Evolutionary conservation across 768 basidiomycete species (phyloP).

Genomic region (Neoboletus magnificus): DNA sequence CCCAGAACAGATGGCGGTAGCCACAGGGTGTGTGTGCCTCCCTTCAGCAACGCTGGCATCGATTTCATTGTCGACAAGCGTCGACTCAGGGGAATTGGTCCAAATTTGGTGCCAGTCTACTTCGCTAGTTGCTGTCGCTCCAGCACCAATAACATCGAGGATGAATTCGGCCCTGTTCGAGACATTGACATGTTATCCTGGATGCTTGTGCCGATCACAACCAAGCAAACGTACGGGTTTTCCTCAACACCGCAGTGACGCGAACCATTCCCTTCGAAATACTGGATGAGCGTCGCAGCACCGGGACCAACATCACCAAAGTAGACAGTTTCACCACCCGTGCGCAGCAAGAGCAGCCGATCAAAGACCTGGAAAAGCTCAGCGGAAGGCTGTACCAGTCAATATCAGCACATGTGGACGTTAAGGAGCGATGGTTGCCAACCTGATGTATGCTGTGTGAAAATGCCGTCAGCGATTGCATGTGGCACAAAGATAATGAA

Average conservation of each 20-base stretch:
- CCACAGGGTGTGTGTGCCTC: slow-evolving; percentile 36
- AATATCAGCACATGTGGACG: neutral
- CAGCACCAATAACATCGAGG: slow-evolving; percentile 74
- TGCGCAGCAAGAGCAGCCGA: slow-evolving; percentile 67
- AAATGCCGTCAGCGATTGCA: neutral
- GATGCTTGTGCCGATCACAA: slow-evolving; percentile 39
- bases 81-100: slow-evolving; percentile 47
- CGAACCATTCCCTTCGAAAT: slow-evolving; percentile 72
- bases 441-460: slow-evolving; percentile 41
- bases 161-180: slow-evolving; percentile 53
- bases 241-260: slow-evolving; percentile 58
- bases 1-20: slow-evolving; percentile 37
- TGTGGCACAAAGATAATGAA: slow-evolving; percentile 1
- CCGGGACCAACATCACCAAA: slow-evolving; percentile 68
- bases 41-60: slow-evolving; percentile 50
- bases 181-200: slow-evolving; percentile 36
- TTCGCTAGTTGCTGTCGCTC: slow-evolving; percentile 53
- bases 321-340: slow-evolving; percentile 71
- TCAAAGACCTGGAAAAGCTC: slow-evolving; percentile 84
- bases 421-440: neutral
- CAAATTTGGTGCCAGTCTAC: slow-evolving; percentile 65
- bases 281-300: slow-evolving; percentile 60
- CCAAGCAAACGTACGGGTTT: slow-evolving; percentile 53
- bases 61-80: slow-evolving; percentile 37
- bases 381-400: slow-evolving; percentile 58